phyloP scores from a whole-genome alignment of 2,329 filamentous ascomycete species.

The Davidsoniella virescens region DNA sequence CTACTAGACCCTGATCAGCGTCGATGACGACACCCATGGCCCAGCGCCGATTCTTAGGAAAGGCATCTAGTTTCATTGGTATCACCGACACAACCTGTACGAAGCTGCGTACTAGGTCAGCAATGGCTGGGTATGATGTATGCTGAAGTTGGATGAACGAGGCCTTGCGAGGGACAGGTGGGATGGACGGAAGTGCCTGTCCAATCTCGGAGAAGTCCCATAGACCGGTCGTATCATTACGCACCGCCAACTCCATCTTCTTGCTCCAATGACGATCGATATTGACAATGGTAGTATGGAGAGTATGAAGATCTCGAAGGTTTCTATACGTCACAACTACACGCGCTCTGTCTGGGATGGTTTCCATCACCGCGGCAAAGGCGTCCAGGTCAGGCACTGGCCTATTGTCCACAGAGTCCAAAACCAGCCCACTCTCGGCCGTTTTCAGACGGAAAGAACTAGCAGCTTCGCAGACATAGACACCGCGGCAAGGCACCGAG shows the following conservation, averaged over 20 bases:
- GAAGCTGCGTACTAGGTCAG: slow-evolving; percentile 85
- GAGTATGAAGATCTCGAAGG: slow-evolving; percentile 80
- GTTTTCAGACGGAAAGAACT: slow-evolving; percentile 92
- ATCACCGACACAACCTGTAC: slow-evolving; percentile 85
- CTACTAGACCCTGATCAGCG: slow-evolving; percentile 83
- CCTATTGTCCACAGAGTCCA: slow-evolving; percentile 83
- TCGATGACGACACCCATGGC: slow-evolving; percentile 96
- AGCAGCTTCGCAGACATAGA: slow-evolving; percentile 87
- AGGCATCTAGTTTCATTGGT: slow-evolving; percentile 95
- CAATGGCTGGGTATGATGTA: slow-evolving; percentile 75
- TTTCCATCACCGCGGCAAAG: slow-evolving; percentile 82
- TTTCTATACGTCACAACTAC: slow-evolving; percentile 95
- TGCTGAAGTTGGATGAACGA: slow-evolving; percentile 87
- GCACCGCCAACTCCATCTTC: slow-evolving; percentile 82
- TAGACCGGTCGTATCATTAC: slow-evolving; percentile 76
- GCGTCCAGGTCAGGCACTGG: slow-evolving; percentile 73
- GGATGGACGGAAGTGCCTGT: slow-evolving; percentile 58
- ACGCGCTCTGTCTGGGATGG: slow-evolving; percentile 64
- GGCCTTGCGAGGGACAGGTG: slow-evolving; percentile 58
- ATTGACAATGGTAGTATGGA: slow-evolving; percentile 82
- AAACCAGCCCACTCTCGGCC: slow-evolving; percentile 79
- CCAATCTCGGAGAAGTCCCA: slow-evolving; percentile 90
- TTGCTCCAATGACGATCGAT: slow-evolving; percentile 91
- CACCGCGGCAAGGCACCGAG: slow-evolving; percentile 77
- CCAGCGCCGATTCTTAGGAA: slow-evolving; percentile 83